Conservation (phyloP, 192 early-diverging fungal species). For the Podila epicladia region DNA sequence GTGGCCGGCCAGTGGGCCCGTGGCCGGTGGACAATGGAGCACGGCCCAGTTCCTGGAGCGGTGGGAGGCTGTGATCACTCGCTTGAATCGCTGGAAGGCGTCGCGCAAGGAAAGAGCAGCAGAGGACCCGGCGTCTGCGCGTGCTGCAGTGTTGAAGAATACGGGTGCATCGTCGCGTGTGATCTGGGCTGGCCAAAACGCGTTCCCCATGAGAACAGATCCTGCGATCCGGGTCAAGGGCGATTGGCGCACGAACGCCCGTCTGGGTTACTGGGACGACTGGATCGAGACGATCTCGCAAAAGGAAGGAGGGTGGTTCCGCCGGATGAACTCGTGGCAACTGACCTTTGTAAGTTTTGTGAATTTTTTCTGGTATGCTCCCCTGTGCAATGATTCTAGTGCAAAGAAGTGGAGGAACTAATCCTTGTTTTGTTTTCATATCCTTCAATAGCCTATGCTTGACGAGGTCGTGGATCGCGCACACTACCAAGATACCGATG, state of each 20-base stretch:
- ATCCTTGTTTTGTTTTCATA: background rate
- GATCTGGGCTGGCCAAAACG: constrained; percentile 44
- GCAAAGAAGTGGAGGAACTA: too few relatives aligned
- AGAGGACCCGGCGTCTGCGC: background rate
- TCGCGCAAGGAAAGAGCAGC: constrained; percentile 6
- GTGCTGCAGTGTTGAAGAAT: background rate
- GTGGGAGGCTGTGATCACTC: constrained; percentile 12
- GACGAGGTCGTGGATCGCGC: constrained; percentile 25
- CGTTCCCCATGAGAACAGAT: constrained; percentile 36
- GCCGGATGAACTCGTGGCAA: constrained; percentile 36
- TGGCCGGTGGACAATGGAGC: constrained; percentile 32
- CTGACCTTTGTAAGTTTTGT: constrained; percentile 40
- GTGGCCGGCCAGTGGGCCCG: constrained; percentile 40
- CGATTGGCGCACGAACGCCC: constrained; percentile 38
- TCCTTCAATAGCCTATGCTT: constrained; percentile 26
- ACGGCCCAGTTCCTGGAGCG: constrained; percentile 29
- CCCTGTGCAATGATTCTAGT: background rate
- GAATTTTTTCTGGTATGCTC: background rate
- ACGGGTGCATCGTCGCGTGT: constrained; percentile 6
- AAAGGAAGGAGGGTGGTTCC: constrained; percentile 27
- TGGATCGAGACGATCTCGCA: constrained; percentile 34
- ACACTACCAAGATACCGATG: constrained; percentile 37
- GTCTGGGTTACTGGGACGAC: constrained; percentile 41
- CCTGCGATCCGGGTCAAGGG: constrained; percentile 18
- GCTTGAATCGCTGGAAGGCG: constrained; percentile 20